Evolutionary conservation across 176 grass and related monocot species (phyloP), one percentile per base, ranked within the genome.

Genomic region (Echinochloa phyllopogon): DNA sequence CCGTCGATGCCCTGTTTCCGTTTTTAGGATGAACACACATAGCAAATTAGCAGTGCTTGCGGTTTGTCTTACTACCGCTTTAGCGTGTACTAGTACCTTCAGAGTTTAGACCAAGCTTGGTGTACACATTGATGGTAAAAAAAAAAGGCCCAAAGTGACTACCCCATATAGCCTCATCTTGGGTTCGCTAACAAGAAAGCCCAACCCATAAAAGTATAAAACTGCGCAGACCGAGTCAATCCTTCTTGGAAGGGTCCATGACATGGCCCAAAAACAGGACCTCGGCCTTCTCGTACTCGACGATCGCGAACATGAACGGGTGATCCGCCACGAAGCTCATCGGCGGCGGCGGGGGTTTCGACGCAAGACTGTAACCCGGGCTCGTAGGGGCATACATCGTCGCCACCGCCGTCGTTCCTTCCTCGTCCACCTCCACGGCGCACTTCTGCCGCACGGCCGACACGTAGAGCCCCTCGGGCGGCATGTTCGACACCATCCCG

Each of bases 391-490:
- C 0, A 24, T 36, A 57, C 4, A 12, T 69, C 18, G 40, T 2
- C 18, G 39, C 83, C 1, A 69, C 74, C 25, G 74, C 64, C 17
- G 23, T 55, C 12, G 74, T 85, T 74, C 74, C 83, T 44, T 77
- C 83, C 64, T 85, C 83, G n/a, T 85, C 64, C 50, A 85, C 83
- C 74, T 85, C 83, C 17, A 78, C 74, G 18, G 37, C 74, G 74
- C 74, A 85, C 63, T 8, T 78, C 63, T 85, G 83, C 73, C 29
- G 13, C 40, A 85, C 8, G 7, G 51, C 27, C 12, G 74, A 85
- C 63, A 78, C 64, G 63, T 58, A 69, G 17, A 85, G 50, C 74
- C 83, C 50, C 53, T 85, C 51, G 2, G 40, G 16, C 3, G 64
- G 74, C 50, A 69, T 39, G 83, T 60, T 69, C 23, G 74, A 57